These are phyloP conservation scores for Manihot esculenta DNA, from an alignment of 441 rosid genomes.

Conservation along the genomic window DNA sequence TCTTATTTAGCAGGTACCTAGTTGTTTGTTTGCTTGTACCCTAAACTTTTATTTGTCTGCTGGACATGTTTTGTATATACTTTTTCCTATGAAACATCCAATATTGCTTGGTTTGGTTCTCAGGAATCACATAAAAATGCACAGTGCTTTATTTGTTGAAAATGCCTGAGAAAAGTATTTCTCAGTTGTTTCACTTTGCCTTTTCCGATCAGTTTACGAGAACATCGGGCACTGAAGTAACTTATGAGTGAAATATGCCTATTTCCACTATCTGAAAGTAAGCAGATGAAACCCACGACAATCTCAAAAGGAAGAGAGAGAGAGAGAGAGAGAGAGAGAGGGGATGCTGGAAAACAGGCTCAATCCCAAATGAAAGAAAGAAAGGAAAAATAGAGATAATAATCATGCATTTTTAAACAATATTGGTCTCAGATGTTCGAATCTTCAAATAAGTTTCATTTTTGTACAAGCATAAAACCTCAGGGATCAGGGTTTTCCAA, in stretches of 20 bases:
- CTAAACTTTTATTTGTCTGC: background rate
- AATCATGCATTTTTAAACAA: background rate
- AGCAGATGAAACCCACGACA: background rate
- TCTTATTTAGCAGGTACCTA: background rate
- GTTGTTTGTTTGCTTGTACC: background rate
- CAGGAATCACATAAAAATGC: background rate
- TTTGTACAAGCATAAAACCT: conserved; percentile 31
- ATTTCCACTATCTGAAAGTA: background rate
- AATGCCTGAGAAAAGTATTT: background rate
- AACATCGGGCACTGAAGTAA: conserved; percentile 3
- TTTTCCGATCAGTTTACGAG: background rate
- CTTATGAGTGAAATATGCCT: background rate
- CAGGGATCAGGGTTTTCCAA: conserved; percentile 13
- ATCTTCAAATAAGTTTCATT: conserved; percentile 21
- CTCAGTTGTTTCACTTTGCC: background rate
- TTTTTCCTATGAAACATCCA: background rate
- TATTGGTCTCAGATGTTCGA: conserved; percentile 23
- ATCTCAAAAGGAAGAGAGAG: background rate
- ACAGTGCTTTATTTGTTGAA: background rate
- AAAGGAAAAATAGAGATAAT: background rate
- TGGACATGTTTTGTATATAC: background rate
- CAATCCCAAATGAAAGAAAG: too few relatives aligned
- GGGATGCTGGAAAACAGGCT: background rate
- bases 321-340: too few relatives aligned
- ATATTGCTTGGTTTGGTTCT: background rate